Evolutionary conservation across 768 basidiomycete genomes (phyloP), one percentile per base, ranked within the genome.

Genomic region (button mushroom (Agaricus bisporus)): DNA sequence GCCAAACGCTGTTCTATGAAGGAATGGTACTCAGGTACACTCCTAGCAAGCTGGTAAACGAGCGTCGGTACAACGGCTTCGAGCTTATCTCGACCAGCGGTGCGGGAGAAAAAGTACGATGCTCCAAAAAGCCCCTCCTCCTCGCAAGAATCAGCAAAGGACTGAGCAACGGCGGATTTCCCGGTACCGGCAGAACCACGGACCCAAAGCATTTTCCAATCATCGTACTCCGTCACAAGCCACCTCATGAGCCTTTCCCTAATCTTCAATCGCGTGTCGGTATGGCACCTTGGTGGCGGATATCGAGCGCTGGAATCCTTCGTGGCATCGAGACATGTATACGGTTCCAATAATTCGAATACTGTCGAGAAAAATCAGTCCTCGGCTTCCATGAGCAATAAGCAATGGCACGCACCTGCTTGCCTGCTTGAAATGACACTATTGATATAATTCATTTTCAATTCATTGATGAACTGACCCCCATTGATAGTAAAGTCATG

Each of bases 151-250:
- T 32, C 32, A 7, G 8, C 32, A 6, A 32, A 32, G 8, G 32
- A 32, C 3, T 32, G 32, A 6, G 32, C 32, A 11, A 32, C 32
- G 11, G 32, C 32, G 8, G 32, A 32, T 32, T 32, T 32, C 32
- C 32, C 32, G 3, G 54, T 44, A 22, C 54, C 54, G n/a, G 54
- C 54, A 41, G 49, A 41, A 6, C 54, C 54, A 32, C 8, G 29
- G n/a, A 48, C 29, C 47, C 47, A 48, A 4, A 48, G 35, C 12
- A 48, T 28, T 9, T 36, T 36, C 47, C 47, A 48, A 2, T 9
- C 17, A 36, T 32, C 29, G 18, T 20, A 3, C 18, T 35, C 29
- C 10, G 37, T 12, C 10, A 11, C 5, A n/a, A 48, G 47, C 47
- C 47, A 48, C 2, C 15, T 3, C 7, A 5, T 32, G 29, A 48